Percentiles rank a stretch among this genome's conserved stretches.
Evolutionary conservation across 176 grass and related monocot species (phyloP).

Genomic region (Elaeis guineensis): DNA sequence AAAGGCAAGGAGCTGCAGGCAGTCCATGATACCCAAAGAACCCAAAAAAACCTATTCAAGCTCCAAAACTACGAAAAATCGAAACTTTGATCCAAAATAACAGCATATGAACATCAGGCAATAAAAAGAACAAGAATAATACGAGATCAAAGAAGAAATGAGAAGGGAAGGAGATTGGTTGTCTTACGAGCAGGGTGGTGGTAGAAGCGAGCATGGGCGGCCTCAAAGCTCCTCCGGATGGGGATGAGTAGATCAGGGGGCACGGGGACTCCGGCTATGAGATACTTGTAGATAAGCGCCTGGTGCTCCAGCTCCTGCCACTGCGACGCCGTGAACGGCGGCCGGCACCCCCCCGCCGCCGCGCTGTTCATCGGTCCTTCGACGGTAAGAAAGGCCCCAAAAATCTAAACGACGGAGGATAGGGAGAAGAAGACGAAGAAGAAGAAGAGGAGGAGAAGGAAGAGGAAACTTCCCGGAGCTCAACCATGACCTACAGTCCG

Average conservation of each 20-base stretch:
- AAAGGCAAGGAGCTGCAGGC: too few relatives aligned
- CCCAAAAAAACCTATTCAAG: too few relatives aligned
- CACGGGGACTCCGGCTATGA: conserved; percentile 87
- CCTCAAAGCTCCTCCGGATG: conserved; percentile 50
- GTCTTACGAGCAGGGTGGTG: conserved; percentile 71
- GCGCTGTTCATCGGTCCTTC: conserved; percentile 20
- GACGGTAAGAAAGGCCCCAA: too few relatives aligned
- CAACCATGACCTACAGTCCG: background rate
- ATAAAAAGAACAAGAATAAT: background rate
- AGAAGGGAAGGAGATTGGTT: background rate
- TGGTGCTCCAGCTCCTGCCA: conserved; percentile 99
- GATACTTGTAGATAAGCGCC: conserved; percentile 92
- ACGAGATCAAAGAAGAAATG: conserved; percentile 4
- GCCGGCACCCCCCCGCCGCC: conserved; percentile 21
- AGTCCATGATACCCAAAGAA: too few relatives aligned
- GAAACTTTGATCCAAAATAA: too few relatives aligned
- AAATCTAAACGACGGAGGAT: background rate
- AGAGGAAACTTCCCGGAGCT: background rate
- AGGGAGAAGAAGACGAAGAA: background rate
- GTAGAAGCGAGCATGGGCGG: conserved; percentile 41
- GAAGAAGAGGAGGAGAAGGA: background rate
- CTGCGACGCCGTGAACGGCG: conserved; percentile 76
- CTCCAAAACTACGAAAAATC: too few relatives aligned
- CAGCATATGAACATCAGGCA: too few relatives aligned
- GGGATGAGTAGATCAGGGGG: conserved; percentile 89